Percentiles rank a stretch among this genome's conserved stretches.
These are phyloP conservation scores for Trichoderma semiorbis DNA, from an alignment of 2,329 filamentous ascomycete genomes.

Conservation along the genomic window DNA sequence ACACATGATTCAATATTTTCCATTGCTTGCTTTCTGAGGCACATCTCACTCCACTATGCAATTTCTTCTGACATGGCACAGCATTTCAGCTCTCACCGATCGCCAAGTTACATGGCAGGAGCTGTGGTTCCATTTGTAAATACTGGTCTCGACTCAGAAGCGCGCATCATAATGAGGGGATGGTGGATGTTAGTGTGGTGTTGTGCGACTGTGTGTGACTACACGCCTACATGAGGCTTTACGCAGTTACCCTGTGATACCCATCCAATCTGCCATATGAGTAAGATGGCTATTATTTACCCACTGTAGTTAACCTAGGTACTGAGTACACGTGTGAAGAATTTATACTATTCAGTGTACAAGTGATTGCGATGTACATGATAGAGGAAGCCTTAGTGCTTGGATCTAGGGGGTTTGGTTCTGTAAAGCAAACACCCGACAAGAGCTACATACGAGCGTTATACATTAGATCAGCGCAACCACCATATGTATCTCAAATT, in stretches of 20 bases:
- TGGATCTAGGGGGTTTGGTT: background rate
- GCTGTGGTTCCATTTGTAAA: background rate
- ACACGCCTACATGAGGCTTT: background rate
- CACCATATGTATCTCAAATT: background rate
- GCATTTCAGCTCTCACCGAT: background rate
- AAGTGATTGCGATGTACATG: background rate
- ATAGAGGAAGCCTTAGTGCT: background rate
- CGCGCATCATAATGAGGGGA: background rate
- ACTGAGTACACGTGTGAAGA: background rate
- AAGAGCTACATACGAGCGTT: no score
- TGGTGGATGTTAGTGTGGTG: background rate
- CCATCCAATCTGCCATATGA: background rate
- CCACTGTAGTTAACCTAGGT: background rate
- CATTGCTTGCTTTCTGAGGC: background rate
- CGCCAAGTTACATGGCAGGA: background rate
- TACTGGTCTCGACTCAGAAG: background rate
- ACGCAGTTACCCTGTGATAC: background rate
- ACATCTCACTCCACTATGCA: background rate
- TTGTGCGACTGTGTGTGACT: background rate
- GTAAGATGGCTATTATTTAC: background rate
- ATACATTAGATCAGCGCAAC: background rate
- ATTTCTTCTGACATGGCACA: background rate
- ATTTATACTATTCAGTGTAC: background rate
- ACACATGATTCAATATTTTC: background rate
- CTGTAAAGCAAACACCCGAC: background rate